A percentile compares a stretch with the other conserved stretches of the same genome.
These are phyloP conservation scores for Solanum chacoense DNA, from an alignment of 305 asterid species.

Conservation along the genomic window DNA sequence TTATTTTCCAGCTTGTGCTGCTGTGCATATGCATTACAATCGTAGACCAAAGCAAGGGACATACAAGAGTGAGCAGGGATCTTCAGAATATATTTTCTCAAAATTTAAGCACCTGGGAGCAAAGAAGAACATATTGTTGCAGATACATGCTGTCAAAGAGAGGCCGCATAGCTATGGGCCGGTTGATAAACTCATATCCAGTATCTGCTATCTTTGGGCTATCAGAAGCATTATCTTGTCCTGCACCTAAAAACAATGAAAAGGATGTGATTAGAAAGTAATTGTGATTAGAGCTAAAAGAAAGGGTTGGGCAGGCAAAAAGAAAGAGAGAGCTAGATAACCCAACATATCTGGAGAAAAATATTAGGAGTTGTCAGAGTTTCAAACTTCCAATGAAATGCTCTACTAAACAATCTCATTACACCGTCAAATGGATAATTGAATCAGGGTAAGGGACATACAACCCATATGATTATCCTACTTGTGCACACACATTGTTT, in stretches of 20 bases:
- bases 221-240: constrained; percentile 23
- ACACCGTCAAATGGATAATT: background rate
- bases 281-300: background rate
- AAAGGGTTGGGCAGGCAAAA: background rate
- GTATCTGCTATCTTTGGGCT: constrained; percentile 15
- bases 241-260: constrained; percentile 16
- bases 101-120: constrained; percentile 55
- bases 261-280: background rate
- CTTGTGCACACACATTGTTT: background rate
- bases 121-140: constrained; percentile 87
- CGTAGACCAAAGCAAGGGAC: background rate
- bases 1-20: background rate
- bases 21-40: background rate
- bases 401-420: background rate
- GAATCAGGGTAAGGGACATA: background rate
- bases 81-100: background rate
- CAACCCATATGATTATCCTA: background rate
- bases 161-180: constrained; percentile 35
- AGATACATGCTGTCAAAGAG: constrained; percentile 56
- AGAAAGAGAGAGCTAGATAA: background rate
- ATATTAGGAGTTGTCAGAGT: background rate
- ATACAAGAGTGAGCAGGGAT: background rate
- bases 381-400: background rate
- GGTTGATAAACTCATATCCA: constrained; percentile 45
- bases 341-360: background rate